A percentile compares a stretch with the other conserved stretches of the same genome.
phyloP scores from a whole-genome alignment of 352 stramenopile species.

The Phytophthora tentaculata region DNA sequence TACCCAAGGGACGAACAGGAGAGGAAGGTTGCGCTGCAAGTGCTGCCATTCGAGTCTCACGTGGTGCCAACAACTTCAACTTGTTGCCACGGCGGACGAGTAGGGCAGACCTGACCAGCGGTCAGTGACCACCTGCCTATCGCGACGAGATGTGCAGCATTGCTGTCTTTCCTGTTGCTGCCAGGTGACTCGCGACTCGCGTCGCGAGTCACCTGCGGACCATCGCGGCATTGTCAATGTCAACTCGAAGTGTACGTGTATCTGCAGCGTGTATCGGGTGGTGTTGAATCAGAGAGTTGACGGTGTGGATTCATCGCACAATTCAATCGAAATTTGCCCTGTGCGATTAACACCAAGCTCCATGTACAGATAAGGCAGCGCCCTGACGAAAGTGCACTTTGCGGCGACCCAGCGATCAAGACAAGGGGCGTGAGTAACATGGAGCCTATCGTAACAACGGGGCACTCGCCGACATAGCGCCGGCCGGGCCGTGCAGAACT shows the following conservation, averaged over 20 bases:
- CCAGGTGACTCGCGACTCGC: too few relatives aligned
- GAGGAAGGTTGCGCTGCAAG: constrained; percentile 3
- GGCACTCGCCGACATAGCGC: constrained; percentile 34
- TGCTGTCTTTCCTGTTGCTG: constrained; percentile 34
- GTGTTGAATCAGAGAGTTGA: constrained; percentile 22
- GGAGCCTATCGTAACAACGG: constrained; percentile 38
- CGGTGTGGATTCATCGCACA: constrained; percentile 14
- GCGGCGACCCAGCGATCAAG: constrained; percentile 23
- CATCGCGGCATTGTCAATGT: constrained; percentile 30
- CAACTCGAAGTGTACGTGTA: constrained; percentile 1
- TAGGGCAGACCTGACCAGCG: constrained; percentile 26
- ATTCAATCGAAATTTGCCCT: not conserved
- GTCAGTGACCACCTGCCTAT: constrained; percentile 17
- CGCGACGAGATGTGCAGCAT: constrained; percentile 26
- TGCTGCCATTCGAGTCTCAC: not conserved
- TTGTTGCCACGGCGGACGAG: constrained; percentile 10
- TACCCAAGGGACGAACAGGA: not conserved
- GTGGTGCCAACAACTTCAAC: constrained; percentile 32
- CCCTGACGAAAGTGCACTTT: constrained; percentile 4
- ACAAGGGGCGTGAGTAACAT: constrained; percentile 34
- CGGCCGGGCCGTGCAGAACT: constrained; percentile 14
- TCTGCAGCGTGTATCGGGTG: constrained; percentile 7
- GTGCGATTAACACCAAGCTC: not conserved
- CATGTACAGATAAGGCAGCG: constrained; percentile 8
- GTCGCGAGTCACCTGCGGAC: too few relatives aligned